These are phyloP conservation scores for Epichloe amarillans DNA, from an alignment of 2,329 filamentous ascomycete species.

Conservation along the genomic window DNA sequence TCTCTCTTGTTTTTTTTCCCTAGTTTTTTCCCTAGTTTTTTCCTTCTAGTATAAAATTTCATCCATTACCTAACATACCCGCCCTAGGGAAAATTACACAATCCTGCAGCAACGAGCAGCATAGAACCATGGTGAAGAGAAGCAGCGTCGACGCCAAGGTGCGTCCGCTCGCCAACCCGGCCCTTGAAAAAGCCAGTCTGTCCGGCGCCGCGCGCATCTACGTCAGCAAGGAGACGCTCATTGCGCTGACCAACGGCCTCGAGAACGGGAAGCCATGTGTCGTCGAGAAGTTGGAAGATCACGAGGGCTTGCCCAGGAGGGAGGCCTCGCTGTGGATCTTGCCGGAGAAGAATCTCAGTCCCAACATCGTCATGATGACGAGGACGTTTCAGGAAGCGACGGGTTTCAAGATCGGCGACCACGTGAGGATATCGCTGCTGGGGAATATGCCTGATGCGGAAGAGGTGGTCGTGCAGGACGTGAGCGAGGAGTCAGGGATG, in stretches of 20 bases:
- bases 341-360: slow-evolving; percentile 48
- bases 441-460: slow-evolving; percentile 40
- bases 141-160: slow-evolving; percentile 27
- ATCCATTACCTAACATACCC: too few species aligned
- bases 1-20: too few species aligned
- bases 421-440: slow-evolving; percentile 44
- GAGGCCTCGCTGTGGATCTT: slow-evolving; percentile 38
- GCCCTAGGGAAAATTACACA: too few species aligned
- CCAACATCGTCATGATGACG: slow-evolving; percentile 57
- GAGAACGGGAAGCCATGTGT: slow-evolving; percentile 30
- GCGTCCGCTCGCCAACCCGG: slow-evolving; percentile 26
- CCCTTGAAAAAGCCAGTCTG: slow-evolving; percentile 28
- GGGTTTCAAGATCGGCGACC: slow-evolving; percentile 58
- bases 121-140: slow-evolving; percentile 19
- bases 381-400: slow-evolving; percentile 60
- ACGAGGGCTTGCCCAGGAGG: slow-evolving; percentile 14
- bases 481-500: slow-evolving; percentile 27
- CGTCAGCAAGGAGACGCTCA: slow-evolving; percentile 32
- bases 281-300: slow-evolving; percentile 21
- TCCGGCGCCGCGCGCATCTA: slow-evolving; percentile 33
- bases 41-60: too few species aligned
- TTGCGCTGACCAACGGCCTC: slow-evolving; percentile 28
- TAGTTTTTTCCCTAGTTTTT: too few species aligned
- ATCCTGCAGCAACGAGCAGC: slow-evolving; percentile 2
- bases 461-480: slow-evolving; percentile 47